A percentile compares a stretch with the other conserved stretches of the same genome.
phyloP scores from a whole-genome alignment of 1,284 basidiomycete genomes.

The Porogramme epimiltina region DNA sequence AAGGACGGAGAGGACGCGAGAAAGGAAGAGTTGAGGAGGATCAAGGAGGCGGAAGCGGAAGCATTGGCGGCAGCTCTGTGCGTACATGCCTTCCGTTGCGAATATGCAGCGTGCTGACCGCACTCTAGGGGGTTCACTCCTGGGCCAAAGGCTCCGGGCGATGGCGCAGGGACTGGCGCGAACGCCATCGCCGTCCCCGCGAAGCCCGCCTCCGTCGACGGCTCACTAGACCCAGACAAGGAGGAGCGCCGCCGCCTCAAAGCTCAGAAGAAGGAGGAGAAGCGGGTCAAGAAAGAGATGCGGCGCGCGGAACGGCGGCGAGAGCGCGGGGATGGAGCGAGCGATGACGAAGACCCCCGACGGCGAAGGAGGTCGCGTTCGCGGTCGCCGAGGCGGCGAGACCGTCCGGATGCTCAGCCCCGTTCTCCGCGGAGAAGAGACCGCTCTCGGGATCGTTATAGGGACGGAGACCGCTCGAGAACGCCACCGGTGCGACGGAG shows the following conservation, averaged over 20 bases:
- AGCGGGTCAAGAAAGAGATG: slow-evolving; percentile 48
- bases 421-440: slow-evolving; percentile 17
- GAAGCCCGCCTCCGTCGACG: slow-evolving; percentile 28
- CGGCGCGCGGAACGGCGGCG: slow-evolving; percentile 37
- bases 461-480: slow-evolving; percentile 24
- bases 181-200: slow-evolving; percentile 32
- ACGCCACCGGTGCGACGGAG: slow-evolving; percentile 24
- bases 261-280: slow-evolving; percentile 58
- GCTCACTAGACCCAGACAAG: slow-evolving; percentile 44
- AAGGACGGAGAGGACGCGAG: slow-evolving; percentile 47
- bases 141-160: slow-evolving; percentile 40
- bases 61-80: slow-evolving; percentile 81
- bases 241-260: slow-evolving; percentile 60
- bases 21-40: slow-evolving; percentile 70
- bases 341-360: slow-evolving; percentile 31
- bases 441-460: slow-evolving; percentile 27
- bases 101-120: neutral
- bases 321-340: slow-evolving; percentile 21
- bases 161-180: slow-evolving; percentile 37
- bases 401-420: no score
- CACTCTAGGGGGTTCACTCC: slow-evolving; percentile 62
- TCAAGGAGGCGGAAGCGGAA: slow-evolving; percentile 88
- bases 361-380: no score
- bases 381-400: neutral
- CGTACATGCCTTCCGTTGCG: slow-evolving; percentile 23